Base-by-base conservation (phyloP, 805 yeast genomes). In the Hemisphaericaspora nanyangensis region DNA sequence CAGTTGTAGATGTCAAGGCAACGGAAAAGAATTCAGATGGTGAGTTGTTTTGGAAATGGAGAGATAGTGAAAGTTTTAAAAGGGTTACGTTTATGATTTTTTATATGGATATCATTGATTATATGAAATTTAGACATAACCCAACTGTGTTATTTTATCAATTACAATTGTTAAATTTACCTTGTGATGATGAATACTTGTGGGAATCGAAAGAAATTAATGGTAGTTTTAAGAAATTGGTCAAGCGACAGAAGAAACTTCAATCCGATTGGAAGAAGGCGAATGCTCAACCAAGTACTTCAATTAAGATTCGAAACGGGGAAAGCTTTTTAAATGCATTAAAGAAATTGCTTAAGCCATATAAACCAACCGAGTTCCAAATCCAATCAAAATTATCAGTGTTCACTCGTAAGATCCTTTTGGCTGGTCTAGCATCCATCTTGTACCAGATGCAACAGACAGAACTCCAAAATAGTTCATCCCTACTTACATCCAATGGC, bases 41-140 rank as follows among this genome's bases (percentile, higher is more conserved):
- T 11, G 62, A 49, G 13, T 51, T 65, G 19, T 80, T 52, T 73
- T 78, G 76, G 50, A 71, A 60, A 68, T 87, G 95, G 95, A 81
- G 87, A 11, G 87, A 85, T 39, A 77, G 79, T 29, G 96, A 87
- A 59, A 76, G 81, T 35, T 68, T 85, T 70, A 87, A 87, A 55
- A 62, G 96, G 41, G 74, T 84, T 1, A 85, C 95, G 1, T 77
- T 81, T 42, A 78, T 85, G 79, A 88, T 95, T 11, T 88, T 87
- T 55, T 83, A 82, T 54, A 68, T 84, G 51, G 96, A 87, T 59
- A 80, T 84, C 2, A 73, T 82, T 2, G 95, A 88, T 63, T 84
- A 88, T 28, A 77, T 83, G 12, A 74, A 85, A 35, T 86, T 83
- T 57, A 84, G 95, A 5, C 95, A 87, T 59, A 76, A 82, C 42